Evolutionary conservation across 2,329 filamentous ascomycete genomes (phyloP), one percentile per base, ranked within the genome.

Genomic region (Colletotrichum sublineola): DNA sequence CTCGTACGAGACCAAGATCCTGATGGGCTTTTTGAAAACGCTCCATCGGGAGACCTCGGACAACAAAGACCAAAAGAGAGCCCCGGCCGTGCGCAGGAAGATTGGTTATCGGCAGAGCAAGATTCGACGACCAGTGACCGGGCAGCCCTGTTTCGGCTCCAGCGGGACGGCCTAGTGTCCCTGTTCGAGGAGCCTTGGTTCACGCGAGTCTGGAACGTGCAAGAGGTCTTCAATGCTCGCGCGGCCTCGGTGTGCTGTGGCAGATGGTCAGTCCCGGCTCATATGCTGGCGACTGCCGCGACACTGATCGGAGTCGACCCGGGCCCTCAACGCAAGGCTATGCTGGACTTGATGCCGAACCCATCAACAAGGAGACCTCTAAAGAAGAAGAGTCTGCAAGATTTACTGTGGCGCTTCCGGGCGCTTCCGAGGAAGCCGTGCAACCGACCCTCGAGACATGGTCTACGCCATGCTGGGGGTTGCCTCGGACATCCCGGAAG

Each of bases 151-250:
- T 0, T 11, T 2, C 18, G 24, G 29, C 20, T 24, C 14, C 63
- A 20, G 38, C 29, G 40, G 2, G 44, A 42, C 2, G 68, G 36
- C 1, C 40, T 71, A 8, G 1, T 20, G 18, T 48, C 14, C 0
- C 20, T 67, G 3, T 36, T 71, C 1, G 8, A 9, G 1, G 24
- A 65, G 15, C 12, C 31, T 1, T 72, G 65, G 69, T 68, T 68
- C 52, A 44, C 31, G 0, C 50, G 58, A 5, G n/a, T 72, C 24
- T 72, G 69, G 69, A 40, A 68, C 7, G 5, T 72, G 1, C 65
- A 68, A 24, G 69, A 72, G 42, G 69, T 53, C 0, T 48, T 31
- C 5, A 24, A 61, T 3, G 57, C 68, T 1, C 48, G 56, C 1
- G 18, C 36, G 14, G 68, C 57, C 11, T 36, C 29, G 2, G 14